These are phyloP conservation scores for Cyberlindnera amylophila DNA, from an alignment of 805 yeast species.

Conservation along the genomic window DNA sequence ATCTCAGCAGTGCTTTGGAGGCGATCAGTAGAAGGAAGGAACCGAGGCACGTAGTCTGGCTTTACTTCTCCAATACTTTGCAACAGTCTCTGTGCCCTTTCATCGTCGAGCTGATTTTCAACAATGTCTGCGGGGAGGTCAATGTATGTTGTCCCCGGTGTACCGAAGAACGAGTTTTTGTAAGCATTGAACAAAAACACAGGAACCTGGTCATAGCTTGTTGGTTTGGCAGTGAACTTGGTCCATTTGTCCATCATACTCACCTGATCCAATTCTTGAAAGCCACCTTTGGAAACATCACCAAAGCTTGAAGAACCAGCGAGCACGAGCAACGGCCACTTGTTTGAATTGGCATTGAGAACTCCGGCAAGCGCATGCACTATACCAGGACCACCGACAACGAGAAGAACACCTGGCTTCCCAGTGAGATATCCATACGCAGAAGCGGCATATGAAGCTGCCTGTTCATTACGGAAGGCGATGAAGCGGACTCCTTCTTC, in stretches of 20 bases:
- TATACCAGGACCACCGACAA: slow-evolving; percentile 76
- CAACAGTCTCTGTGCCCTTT: slow-evolving; percentile 3
- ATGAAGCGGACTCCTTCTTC: slow-evolving; percentile 51
- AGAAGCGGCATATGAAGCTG: slow-evolving; percentile 75
- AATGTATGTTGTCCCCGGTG: slow-evolving; percentile 59
- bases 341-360: slow-evolving; percentile 56
- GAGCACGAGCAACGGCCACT: slow-evolving; percentile 61
- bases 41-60: slow-evolving; percentile 26
- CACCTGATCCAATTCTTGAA: slow-evolving; percentile 69
- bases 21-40: slow-evolving; percentile 33
- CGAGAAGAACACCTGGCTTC: slow-evolving; percentile 61
- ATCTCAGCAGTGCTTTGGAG: slow-evolving; percentile 34
- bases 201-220: slow-evolving; percentile 33
- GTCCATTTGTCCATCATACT: slow-evolving; percentile 43
- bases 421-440: slow-evolving; percentile 64
- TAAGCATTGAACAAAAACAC: slow-evolving; percentile 43
- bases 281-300: slow-evolving; percentile 55
- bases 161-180: slow-evolving; percentile 41
- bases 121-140: slow-evolving; percentile 65
- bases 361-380: slow-evolving; percentile 66
- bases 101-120: slow-evolving; percentile 14
- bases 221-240: slow-evolving; percentile 48
- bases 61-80: slow-evolving; percentile 9
- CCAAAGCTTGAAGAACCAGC: slow-evolving; percentile 57
- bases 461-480: slow-evolving; percentile 65